A percentile compares a stretch with the other conserved stretches of the same genome.
phyloP scores from a whole-genome alignment of 169 alveolate genomes.

The Plasmodium cynomolgi region DNA sequence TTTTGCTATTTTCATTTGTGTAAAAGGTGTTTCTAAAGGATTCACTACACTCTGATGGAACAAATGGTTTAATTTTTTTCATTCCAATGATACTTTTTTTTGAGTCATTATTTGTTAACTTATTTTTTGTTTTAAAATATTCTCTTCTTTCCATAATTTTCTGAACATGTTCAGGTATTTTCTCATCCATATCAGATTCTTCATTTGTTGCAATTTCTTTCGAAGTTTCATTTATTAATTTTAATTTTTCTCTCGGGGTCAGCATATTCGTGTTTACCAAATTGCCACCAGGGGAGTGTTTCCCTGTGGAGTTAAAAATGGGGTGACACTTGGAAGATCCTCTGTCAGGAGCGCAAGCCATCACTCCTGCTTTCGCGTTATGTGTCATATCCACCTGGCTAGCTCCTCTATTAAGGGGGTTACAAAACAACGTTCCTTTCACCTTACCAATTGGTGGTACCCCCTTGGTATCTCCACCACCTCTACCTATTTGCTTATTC shows the following conservation, averaged over 20 bases:
- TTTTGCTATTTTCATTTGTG: constrained; percentile 54
- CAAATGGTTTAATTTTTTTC: constrained; percentile 66
- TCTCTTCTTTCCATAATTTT: constrained; percentile 74
- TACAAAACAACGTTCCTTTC: not conserved
- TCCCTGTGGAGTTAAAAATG: not conserved
- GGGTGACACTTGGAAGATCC: not conserved
- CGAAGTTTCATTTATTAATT: constrained; percentile 45
- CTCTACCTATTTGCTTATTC: constrained; percentile 13
- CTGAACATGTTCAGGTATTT: constrained; percentile 65
- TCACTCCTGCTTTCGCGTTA: not conserved
- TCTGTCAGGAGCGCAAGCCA: not conserved
- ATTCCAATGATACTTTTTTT: not conserved
- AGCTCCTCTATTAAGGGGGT: not conserved
- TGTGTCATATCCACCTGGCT: not conserved
- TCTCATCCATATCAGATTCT: constrained; percentile 17
- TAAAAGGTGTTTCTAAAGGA: constrained; percentile 72
- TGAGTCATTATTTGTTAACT: not conserved
- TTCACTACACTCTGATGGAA: constrained; percentile 63
- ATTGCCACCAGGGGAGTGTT: not conserved
- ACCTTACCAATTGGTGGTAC: not conserved
- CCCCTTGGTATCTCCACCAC: not conserved
- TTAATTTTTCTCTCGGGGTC: constrained; percentile 29
- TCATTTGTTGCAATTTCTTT: constrained; percentile 38
- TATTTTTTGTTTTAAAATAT: constrained; percentile 47
- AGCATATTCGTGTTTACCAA: constrained; percentile 18